Conservation (phyloP, 352 stramenopile species). For the Plasmopara viticola region DNA sequence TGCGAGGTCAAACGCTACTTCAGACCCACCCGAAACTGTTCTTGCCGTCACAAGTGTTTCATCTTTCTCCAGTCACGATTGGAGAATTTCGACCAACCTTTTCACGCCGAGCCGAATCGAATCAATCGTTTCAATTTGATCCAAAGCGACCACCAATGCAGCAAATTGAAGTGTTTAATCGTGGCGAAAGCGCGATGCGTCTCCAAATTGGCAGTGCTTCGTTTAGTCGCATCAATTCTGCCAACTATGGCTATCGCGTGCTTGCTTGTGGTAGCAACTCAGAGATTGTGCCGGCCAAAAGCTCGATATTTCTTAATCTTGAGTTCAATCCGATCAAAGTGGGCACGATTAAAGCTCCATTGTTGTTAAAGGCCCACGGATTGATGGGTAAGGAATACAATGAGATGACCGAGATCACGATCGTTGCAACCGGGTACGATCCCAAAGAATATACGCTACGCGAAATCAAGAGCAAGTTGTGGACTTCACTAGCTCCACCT, state of each 20-base stretch:
- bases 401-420: conserved; percentile 50
- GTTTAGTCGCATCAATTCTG: conserved; percentile 46
- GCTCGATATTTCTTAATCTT: conserved; percentile 59
- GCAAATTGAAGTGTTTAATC: conserved; percentile 74
- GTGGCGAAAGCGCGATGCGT: conserved; percentile 57
- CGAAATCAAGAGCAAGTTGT: conserved; percentile 28
- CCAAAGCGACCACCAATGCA: conserved; percentile 41
- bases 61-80: conserved; percentile 67
- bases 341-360: conserved; percentile 36
- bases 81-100: conserved; percentile 46
- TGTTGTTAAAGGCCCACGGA: conserved; percentile 63
- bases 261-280: conserved; percentile 42
- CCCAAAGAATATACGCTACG: conserved; percentile 31
- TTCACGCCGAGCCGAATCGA: not conserved
- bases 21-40: conserved; percentile 63
- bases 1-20: conserved; percentile 77
- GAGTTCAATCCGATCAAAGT: conserved; percentile 73
- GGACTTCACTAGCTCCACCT: conserved; percentile 13
- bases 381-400: conserved; percentile 66
- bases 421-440: conserved; percentile 59
- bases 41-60: conserved; percentile 43
- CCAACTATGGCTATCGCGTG: conserved; percentile 49
- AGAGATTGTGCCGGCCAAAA: conserved; percentile 55
- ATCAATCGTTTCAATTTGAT: not conserved
- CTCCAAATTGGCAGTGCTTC: conserved; percentile 55